Evolutionary conservation across 768 basidiomycete genomes (phyloP), one percentile per base, ranked within the genome.

Genomic region (Hygrocybe punicea): DNA sequence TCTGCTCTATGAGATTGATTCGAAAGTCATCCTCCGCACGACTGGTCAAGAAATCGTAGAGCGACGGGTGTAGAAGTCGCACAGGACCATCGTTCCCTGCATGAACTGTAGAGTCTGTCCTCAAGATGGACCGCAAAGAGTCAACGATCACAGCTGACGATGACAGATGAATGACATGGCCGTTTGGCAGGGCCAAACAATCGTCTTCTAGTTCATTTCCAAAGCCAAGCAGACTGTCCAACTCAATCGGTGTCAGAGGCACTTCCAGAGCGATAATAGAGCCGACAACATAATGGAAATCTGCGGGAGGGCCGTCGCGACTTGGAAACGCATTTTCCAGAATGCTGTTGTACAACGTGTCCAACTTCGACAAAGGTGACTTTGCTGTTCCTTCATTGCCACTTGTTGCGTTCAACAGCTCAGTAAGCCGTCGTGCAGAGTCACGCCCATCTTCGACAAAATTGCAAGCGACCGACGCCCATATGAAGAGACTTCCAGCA

Each of bases 1-100:
- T 3, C 14, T 48, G 47, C 14, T 23, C 17, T 3, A 21, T 23
- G 21, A 48, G 5, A 48, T 48, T 29, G 16, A 44, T n/a, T n/a
- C 10, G 40, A 11, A 44, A 10, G 21, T n/a, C n/a, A 10, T 3
- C 6, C 40, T 4, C 11, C 10, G n/a, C 40, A n/a, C 10, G 40
- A 44, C 4, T 67, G 23, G 70, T 70, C 39, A 73, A 58, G 37
- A 74, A 73, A 49, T 74, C 72, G 6, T 59, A 60, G 24, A 73
- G 71, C 21, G 71, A 72, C 0, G 71, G 67, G 51, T 73, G 72
- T 58, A 68, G 64, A 2, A 71, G 62, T 14, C 56, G 63, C 40
- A 73, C 67, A 36, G 65, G 65, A 17, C 63, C 58, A 17, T 46
- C 19, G n/a, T 55, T 35, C 19, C 19, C 10, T n/a, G 9, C 16